phyloP scores from a whole-genome alignment of 1,284 basidiomycete species.

The Pseudozyma pruni region DNA sequence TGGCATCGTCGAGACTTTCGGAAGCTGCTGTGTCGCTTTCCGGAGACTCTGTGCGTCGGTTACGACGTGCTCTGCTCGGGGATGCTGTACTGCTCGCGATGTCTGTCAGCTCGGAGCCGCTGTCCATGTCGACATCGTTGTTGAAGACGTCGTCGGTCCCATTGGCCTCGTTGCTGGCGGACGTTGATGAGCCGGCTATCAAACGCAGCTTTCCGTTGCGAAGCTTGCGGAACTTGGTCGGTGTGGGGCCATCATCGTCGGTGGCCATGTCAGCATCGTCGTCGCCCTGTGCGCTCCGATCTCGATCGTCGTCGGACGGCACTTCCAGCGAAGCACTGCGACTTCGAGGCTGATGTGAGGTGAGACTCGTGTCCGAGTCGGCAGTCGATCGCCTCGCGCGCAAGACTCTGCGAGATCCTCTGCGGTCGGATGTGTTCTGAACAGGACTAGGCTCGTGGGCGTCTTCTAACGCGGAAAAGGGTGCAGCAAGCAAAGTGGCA shows the following conservation, averaged over 20 bases:
- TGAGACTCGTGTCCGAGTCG: slow-evolving; percentile 19
- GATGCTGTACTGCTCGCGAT: neutral
- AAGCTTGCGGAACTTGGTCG: slow-evolving; percentile 58
- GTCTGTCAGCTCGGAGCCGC: slow-evolving; percentile 5
- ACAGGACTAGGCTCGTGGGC: neutral
- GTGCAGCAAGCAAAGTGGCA: slow-evolving; percentile 4
- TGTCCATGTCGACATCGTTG: slow-evolving; percentile 46
- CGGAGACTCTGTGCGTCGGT: slow-evolving; percentile 10
- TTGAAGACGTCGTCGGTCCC: slow-evolving; percentile 2
- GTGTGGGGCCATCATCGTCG: slow-evolving; percentile 42
- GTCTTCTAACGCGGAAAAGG: neutral
- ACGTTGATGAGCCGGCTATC: slow-evolving; percentile 12
- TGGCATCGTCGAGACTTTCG: slow-evolving; percentile 24
- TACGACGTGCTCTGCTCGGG: neutral
- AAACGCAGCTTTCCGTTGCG: slow-evolving; percentile 58
- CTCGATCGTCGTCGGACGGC: neutral
- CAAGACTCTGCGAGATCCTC: neutral
- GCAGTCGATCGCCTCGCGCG: slow-evolving; percentile 19
- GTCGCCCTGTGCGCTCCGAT: neutral
- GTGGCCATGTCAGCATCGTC: slow-evolving; percentile 18
- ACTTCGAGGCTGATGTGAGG: slow-evolving; percentile 18
- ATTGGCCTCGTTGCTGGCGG: neutral
- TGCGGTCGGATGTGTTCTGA: neutral
- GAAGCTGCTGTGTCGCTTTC: slow-evolving; percentile 16
- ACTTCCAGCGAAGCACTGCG: slow-evolving; percentile 19